Conservation (phyloP, 1,284 basidiomycete species). For the Cryptococcus sp. region DNA sequence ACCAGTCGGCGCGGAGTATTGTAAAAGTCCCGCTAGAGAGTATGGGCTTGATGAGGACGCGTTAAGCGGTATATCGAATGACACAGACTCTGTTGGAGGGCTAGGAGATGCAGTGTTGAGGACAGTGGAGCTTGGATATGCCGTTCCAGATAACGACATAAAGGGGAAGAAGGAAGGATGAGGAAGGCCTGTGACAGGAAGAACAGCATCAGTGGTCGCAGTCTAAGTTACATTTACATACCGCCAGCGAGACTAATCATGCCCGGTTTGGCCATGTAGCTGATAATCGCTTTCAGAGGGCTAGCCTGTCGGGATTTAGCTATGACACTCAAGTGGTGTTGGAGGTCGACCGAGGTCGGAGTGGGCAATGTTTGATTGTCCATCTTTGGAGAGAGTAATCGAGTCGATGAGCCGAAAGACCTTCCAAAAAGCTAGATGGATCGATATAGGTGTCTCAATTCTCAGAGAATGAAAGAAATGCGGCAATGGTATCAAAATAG, state of each 20-base stretch:
- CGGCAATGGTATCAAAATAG: no score
- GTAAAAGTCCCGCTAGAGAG: slow-evolving; percentile 62
- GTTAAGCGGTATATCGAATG: slow-evolving; percentile 58
- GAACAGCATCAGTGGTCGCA: neutral
- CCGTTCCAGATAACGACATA: slow-evolving; percentile 36
- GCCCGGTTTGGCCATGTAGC: slow-evolving; percentile 28
- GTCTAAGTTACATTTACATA: neutral
- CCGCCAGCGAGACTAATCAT: slow-evolving; percentile 41
- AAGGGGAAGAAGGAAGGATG: slow-evolving; percentile 47
- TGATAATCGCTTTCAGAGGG: slow-evolving; percentile 60
- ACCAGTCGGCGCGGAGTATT: slow-evolving; percentile 60
- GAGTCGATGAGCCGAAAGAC: neutral
- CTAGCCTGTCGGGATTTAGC: slow-evolving; percentile 59
- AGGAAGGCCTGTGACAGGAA: slow-evolving; percentile 31
- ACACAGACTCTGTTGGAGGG: slow-evolving; percentile 51
- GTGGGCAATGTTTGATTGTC: neutral
- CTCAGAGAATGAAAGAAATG: no score
- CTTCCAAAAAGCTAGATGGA: neutral
- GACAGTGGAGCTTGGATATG: slow-evolving; percentile 31
- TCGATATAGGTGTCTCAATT: no score
- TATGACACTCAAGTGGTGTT: slow-evolving; percentile 61
- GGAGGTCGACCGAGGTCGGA: slow-evolving; percentile 57
- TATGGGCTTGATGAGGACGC: slow-evolving; percentile 53
- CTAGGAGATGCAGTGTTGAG: slow-evolving; percentile 57
- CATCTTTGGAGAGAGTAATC: neutral